Evolutionary conservation across 495 filamentous ascomycete genomes (phyloP).

Genomic region (Tuber brumale): DNA sequence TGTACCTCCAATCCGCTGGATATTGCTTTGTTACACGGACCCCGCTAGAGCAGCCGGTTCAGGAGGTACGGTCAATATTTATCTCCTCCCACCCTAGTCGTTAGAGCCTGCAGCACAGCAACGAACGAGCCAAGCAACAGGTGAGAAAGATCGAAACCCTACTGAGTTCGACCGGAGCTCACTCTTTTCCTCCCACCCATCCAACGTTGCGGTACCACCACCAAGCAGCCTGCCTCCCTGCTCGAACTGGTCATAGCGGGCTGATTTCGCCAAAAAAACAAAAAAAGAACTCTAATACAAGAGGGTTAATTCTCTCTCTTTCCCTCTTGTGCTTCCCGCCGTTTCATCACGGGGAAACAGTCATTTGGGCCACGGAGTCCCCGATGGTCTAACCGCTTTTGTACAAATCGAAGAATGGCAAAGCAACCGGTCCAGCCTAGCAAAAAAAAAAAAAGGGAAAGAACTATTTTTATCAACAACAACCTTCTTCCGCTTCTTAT

Average conservation of each 20-base stretch:
- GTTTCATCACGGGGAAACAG: conserved; percentile 23
- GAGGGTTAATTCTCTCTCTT: neutral
- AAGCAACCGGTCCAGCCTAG: conserved; percentile 1
- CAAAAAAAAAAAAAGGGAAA: neutral
- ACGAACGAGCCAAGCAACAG: neutral
- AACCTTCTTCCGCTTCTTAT: conserved; percentile 5
- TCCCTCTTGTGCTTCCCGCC: conserved; percentile 23
- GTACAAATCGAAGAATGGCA: conserved; percentile 1
- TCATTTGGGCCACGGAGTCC: conserved; percentile 26
- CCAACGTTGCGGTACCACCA: conserved; percentile 30
- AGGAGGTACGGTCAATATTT: neutral
- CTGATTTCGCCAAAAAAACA: neutral
- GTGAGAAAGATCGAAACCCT: neutral
- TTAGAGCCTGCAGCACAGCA: neutral
- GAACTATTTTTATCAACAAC: neutral
- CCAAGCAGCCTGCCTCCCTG: conserved; percentile 26
- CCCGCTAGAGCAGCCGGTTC: neutral
- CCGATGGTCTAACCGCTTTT: conserved; percentile 26
- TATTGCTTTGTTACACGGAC: neutral
- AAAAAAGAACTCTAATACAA: neutral
- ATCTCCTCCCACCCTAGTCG: neutral
- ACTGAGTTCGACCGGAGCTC: conserved; percentile 28
- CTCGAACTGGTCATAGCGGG: conserved; percentile 10
- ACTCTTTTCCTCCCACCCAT: conserved; percentile 16
- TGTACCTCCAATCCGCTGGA: neutral